A percentile compares a stretch with the other conserved stretches of the same genome.
Evolutionary conservation across 2,329 filamentous ascomycete species (phyloP).

Genomic region (Epichloe bromicola): DNA sequence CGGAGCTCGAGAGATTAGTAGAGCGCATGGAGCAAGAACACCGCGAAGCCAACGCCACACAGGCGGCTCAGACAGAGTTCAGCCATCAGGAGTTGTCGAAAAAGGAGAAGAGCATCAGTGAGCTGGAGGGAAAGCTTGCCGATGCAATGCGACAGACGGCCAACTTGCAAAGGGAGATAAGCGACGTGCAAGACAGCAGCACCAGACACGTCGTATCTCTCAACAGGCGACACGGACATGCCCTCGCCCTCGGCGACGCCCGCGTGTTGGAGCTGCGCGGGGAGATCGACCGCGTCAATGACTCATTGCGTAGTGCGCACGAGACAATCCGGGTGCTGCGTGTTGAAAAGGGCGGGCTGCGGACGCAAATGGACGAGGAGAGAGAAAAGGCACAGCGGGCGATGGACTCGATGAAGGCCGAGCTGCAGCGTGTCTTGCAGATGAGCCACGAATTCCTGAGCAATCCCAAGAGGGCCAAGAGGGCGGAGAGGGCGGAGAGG

Average conservation of each 20-base stretch:
- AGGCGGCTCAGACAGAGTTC: slow-evolving; percentile 22
- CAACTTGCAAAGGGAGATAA: slow-evolving; percentile 26
- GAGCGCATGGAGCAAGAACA: slow-evolving; percentile 31
- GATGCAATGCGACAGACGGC: slow-evolving; percentile 26
- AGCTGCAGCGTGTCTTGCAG: slow-evolving; percentile 34
- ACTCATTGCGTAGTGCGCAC: slow-evolving; percentile 32
- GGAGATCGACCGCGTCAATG: slow-evolving; percentile 36
- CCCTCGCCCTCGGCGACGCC: slow-evolving; percentile 38
- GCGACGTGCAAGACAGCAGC: slow-evolving; percentile 22
- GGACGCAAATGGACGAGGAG: slow-evolving; percentile 24
- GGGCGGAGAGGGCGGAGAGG: slow-evolving; percentile 7
- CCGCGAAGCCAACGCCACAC: slow-evolving; percentile 16
- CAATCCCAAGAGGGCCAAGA: slow-evolving; percentile 17
- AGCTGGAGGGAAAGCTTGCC: slow-evolving; percentile 32
- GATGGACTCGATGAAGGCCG: slow-evolving; percentile 36
- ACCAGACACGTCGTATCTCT: slow-evolving; percentile 20
- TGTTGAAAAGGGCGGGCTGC: slow-evolving; percentile 31
- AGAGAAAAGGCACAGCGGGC: slow-evolving; percentile 27
- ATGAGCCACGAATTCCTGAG: slow-evolving; percentile 33
- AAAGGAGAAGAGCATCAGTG: slow-evolving; percentile 25
- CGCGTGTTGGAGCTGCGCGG: slow-evolving; percentile 33
- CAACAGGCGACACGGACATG: slow-evolving; percentile 30
- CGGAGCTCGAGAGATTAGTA: slow-evolving; percentile 39
- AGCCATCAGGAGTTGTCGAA: slow-evolving; percentile 21
- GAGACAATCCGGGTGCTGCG: slow-evolving; percentile 31